Conservation (phyloP, 345 rosid species). For the Hevea brasiliensis region DNA sequence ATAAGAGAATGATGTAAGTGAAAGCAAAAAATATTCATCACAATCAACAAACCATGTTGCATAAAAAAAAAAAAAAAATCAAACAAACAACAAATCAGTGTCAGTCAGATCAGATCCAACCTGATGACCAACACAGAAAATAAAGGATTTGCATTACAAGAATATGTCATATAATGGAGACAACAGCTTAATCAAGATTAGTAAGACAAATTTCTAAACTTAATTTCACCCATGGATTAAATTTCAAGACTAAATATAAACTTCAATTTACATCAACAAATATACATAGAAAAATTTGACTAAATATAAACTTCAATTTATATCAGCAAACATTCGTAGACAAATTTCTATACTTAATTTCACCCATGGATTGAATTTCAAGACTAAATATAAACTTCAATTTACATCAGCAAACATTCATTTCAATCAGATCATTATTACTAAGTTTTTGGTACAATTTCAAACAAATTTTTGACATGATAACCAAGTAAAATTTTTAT, state of each 20-base stretch:
- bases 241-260: neutral
- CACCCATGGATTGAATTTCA: neutral
- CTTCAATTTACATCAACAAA: no score
- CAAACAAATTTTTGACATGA: neutral
- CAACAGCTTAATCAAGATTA: neutral
- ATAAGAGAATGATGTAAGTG: constrained; percentile 17
- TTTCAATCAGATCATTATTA: neutral
- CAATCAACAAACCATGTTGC: constrained; percentile 2
- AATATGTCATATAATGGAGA: neutral
- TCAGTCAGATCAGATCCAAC: constrained; percentile 15
- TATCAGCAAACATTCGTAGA: neutral
- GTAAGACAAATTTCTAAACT: neutral
- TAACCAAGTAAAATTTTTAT: neutral
- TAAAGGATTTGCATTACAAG: neutral
- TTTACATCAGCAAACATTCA: neutral
- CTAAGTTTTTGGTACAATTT: neutral
- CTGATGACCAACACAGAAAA: neutral
- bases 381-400: neutral
- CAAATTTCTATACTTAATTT: no score
- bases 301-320: no score
- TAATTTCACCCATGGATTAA: neutral
- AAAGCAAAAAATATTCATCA: neutral
- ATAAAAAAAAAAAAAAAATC: neutral
- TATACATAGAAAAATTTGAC: no score
- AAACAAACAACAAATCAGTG: neutral